These are phyloP conservation scores for Monilinia fructicola DNA, from an alignment of 2,329 filamentous ascomycete genomes.

Conservation along the genomic window DNA sequence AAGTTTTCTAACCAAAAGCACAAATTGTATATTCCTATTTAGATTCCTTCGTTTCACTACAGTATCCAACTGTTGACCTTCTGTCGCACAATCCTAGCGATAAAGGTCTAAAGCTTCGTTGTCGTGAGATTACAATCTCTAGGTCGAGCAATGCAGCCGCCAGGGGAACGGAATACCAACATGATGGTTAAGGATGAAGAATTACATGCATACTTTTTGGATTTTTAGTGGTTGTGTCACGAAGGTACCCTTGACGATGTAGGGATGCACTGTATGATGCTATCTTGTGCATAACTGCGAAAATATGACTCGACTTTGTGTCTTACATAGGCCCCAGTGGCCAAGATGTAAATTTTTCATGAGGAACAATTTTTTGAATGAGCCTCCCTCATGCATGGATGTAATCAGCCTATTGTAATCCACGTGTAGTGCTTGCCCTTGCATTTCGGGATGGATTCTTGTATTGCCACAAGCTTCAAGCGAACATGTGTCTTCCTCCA, in stretches of 20 bases:
- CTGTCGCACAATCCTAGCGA: conserved; percentile 8
- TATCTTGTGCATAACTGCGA: conserved; percentile 14
- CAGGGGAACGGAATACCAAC: conserved; percentile 9
- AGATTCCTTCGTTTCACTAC: no score
- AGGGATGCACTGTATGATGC: background rate
- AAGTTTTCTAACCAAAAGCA: background rate
- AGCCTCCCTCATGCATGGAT: conserved; percentile 15
- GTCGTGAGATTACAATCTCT: conserved; percentile 3
- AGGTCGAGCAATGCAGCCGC: conserved; percentile 5
- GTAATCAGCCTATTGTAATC: conserved; percentile 14
- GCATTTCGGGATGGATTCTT: conserved; percentile 20
- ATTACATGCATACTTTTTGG: conserved; percentile 5
- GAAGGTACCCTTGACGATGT: conserved; percentile 10
- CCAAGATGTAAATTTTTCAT: background rate
- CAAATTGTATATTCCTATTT: background rate
- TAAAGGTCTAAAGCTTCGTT: conserved; percentile 3
- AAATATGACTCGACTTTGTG: conserved; percentile 12
- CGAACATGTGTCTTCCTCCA: background rate
- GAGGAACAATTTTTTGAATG: background rate
- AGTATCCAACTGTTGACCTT: background rate
- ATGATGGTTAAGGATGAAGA: conserved; percentile 16
- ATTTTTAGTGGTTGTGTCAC: conserved; percentile 1
- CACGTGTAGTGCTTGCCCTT: conserved; percentile 21
- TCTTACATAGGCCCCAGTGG: conserved; percentile 14
- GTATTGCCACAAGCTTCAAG: conserved; percentile 16